Evolutionary conservation across 139 green algal genomes (phyloP).

Genomic region (Chloropicon primus): DNA sequence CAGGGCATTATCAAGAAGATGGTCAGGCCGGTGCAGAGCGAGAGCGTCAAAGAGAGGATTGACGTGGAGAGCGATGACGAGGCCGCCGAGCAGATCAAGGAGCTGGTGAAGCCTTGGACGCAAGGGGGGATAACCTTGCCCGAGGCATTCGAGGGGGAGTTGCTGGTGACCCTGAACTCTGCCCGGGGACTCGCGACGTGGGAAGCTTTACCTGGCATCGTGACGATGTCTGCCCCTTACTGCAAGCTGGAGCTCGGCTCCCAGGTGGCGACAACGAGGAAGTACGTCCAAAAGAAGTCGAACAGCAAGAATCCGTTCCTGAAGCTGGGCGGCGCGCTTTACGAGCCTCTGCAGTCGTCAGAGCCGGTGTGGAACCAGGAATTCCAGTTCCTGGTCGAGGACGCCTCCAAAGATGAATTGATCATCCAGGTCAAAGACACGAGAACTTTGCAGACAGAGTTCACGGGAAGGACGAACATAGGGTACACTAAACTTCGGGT

Average conservation of each 20-base stretch:
- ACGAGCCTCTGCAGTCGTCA: not conserved
- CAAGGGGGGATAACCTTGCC: not conserved
- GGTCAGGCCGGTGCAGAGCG: not conserved
- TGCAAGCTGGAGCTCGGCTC: not conserved
- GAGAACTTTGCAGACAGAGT: too few species aligned
- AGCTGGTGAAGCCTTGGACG: not conserved
- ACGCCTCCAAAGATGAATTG: slow-evolving; percentile 16
- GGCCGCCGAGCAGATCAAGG: not conserved
- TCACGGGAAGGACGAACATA: not conserved
- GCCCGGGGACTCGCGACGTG: not conserved
- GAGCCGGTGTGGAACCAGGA: slow-evolving; percentile 70
- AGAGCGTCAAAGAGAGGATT: not conserved
- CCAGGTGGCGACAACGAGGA: not conserved
- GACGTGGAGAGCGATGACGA: not conserved
- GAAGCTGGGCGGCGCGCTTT: not conserved
- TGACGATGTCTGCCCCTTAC: not conserved
- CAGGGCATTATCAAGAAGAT: not conserved
- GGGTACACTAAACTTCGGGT: not conserved
- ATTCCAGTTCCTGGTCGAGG: slow-evolving; percentile 82
- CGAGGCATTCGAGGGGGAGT: not conserved
- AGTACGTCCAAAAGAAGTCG: not conserved
- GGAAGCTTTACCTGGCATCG: not conserved
- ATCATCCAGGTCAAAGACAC: not conserved
- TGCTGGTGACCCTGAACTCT: not conserved
- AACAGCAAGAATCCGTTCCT: not conserved